A percentile compares a stretch with the other conserved stretches of the same genome.
Conservation (phyloP, 441 rosid species). For the Pelargonium fulgidum region DNA sequence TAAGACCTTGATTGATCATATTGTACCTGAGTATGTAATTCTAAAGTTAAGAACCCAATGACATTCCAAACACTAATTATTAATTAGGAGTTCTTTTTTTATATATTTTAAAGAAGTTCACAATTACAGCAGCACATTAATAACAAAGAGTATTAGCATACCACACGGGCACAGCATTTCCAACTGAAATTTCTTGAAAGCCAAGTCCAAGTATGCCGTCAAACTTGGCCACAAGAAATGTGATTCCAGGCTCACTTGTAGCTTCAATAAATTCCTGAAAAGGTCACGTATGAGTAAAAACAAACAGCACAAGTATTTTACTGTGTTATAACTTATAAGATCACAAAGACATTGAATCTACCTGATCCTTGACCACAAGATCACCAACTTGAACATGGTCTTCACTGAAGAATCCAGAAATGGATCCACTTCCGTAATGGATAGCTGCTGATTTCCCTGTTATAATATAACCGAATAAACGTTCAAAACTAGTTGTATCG, state of each 20-base stretch:
- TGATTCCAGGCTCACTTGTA: slow-evolving; percentile 51
- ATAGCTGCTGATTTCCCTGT: slow-evolving; percentile 52
- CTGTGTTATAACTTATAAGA: background rate
- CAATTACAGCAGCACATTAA: too few species aligned
- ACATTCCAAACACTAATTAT: too few species aligned
- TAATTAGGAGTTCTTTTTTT: too few species aligned
- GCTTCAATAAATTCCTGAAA: slow-evolving; percentile 67
- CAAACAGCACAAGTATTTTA: background rate
- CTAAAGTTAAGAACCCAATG: background rate
- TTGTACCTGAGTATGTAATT: slow-evolving; percentile 60
- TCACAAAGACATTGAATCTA: slow-evolving; percentile 13
- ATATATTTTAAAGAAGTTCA: too few species aligned
- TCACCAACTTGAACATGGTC: slow-evolving; percentile 64
- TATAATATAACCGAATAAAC: slow-evolving; percentile 15
- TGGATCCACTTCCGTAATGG: slow-evolving; percentile 62
- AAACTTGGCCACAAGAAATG: slow-evolving; percentile 49
- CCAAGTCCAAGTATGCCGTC: slow-evolving; percentile 87
- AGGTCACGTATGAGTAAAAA: background rate
- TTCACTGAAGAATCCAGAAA: slow-evolving; percentile 70
- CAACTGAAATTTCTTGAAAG: slow-evolving; percentile 66
- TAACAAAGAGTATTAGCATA: slow-evolving; percentile 14
- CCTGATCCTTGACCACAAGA: slow-evolving; percentile 61
- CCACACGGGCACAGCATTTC: slow-evolving; percentile 64
- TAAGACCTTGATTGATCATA: slow-evolving; percentile 53
- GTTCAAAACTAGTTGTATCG: background rate